These are phyloP conservation scores for Aspergillus wentii DNA, from an alignment of 495 filamentous ascomycete species.

Conservation along the genomic window DNA sequence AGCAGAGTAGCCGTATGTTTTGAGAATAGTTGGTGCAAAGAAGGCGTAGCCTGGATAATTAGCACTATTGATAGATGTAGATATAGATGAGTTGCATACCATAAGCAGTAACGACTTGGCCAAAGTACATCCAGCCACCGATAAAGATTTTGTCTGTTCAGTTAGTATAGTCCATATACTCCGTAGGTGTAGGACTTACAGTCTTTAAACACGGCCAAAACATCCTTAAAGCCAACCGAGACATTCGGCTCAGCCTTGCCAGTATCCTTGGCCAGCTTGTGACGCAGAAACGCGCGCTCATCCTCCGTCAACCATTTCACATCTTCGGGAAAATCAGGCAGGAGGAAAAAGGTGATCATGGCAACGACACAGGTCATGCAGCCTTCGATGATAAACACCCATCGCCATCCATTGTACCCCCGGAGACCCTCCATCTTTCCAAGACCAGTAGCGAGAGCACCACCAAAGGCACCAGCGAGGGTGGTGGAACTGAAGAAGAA, in stretches of 20 bases:
- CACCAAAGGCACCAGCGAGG: conserved; percentile 84
- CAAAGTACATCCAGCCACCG: conserved; percentile 82
- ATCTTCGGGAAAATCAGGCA: conserved; percentile 69
- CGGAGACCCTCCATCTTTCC: conserved; percentile 64
- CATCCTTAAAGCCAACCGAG: conserved; percentile 56
- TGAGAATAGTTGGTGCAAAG: conserved; percentile 75
- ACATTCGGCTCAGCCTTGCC: conserved; percentile 63
- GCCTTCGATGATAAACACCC: conserved; percentile 73
- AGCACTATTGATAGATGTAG: conserved; percentile 4
- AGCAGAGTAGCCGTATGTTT: conserved; percentile 56
- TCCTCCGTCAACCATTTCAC: conserved; percentile 57
- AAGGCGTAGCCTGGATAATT: conserved; percentile 50
- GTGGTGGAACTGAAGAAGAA: conserved; percentile 83
- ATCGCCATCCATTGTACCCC: conserved; percentile 79
- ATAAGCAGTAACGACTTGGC: conserved; percentile 79
- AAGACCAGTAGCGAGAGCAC: conserved; percentile 74
- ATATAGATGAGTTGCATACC: conserved; percentile 44
- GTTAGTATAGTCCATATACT: conserved; percentile 14
- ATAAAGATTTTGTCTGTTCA: conserved; percentile 58
- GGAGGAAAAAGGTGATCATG: conserved; percentile 65
- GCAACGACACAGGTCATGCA: conserved; percentile 63
- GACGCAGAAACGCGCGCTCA: conserved; percentile 67
- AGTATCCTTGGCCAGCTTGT: conserved; percentile 72
- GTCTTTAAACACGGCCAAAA: conserved; percentile 68
- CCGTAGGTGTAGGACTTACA: conserved; percentile 44